These are phyloP conservation scores for Talaromyces trachyspermus DNA, from an alignment of 495 filamentous ascomycete species.

Conservation along the genomic window DNA sequence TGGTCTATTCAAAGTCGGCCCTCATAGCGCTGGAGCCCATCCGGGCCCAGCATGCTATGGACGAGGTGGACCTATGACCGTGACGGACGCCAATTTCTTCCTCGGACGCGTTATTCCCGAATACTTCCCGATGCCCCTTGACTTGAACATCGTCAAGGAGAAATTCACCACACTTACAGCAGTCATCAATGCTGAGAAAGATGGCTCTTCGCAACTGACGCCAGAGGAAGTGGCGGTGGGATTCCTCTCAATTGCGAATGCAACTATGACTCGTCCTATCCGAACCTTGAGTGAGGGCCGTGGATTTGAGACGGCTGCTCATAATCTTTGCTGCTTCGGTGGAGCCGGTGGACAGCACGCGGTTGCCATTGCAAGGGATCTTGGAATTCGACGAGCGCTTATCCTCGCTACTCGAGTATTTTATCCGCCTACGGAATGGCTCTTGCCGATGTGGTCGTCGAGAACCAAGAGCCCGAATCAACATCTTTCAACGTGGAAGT, in stretches of 20 bases:
- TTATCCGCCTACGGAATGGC: conserved; percentile 33
- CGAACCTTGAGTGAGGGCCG: conserved; percentile 24
- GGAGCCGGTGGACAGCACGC: conserved; percentile 37
- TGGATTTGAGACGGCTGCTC: conserved; percentile 23
- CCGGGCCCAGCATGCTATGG: conserved; percentile 92
- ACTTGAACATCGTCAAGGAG: conserved; percentile 66
- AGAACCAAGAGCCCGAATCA: conserved; percentile 43
- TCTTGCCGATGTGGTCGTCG: conserved; percentile 37
- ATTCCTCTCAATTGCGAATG: conserved; percentile 31
- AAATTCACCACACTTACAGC: conserved; percentile 71
- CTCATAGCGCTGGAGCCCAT: conserved; percentile 87
- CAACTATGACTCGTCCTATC: conserved; percentile 30
- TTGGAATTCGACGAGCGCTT: conserved; percentile 26
- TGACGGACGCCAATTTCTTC: conserved; percentile 93
- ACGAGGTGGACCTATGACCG: conserved; percentile 85
- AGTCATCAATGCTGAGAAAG: conserved; percentile 61
- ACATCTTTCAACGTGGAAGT: conserved; percentile 11
- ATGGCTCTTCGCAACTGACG: conserved; percentile 48
- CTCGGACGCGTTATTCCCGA: conserved; percentile 82
- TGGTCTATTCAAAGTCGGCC: conserved; percentile 92
- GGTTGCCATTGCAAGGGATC: conserved; percentile 18
- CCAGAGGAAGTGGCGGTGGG: conserved; percentile 29
- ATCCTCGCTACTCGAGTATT: conserved; percentile 28
- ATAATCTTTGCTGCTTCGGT: conserved; percentile 29
- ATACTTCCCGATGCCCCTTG: conserved; percentile 88